Evolutionary conservation across 768 basidiomycete genomes (phyloP), one percentile per base, ranked within the genome.

Genomic region (Jaapia argillacea): DNA sequence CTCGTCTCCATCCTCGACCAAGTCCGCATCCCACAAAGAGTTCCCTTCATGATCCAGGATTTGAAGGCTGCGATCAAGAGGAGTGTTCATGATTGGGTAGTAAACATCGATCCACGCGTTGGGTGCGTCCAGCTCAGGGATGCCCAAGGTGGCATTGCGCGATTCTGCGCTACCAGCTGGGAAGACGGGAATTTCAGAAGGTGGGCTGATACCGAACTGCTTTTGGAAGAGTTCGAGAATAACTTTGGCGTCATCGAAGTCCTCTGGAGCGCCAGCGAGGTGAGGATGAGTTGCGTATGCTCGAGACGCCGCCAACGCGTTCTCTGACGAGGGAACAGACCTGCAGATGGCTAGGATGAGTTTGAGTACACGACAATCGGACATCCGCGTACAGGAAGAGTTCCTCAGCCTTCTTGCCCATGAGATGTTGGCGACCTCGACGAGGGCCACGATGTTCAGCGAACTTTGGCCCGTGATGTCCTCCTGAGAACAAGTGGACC

Each of bases 61-160:
- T 40, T 81, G 71, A 7, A 93, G 62, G 46, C 72, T 74, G 41
- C 79, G 75, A 42, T 82, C 74, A 5, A 82, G 66, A 1, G 87
- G 79, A 0, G 77, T 83, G 60, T 94, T 89, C 66, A 94, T 64
- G 33, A 91, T 69, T 1, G 93, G 91, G 60, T 85, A 94, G 60
- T 98, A 96, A 27, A 74, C 71, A 51, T 90, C 86, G 45, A 90
- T 78, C 88, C 88, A 91, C 45, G 81, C 85, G 1, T 64, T 71
- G 2, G 84, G 82, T 21, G 58, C 60, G 23, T 52, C 61, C 27
- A 71, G 63, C 4, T 64, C 64, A 4, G 62, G 54, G 33, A 77
- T 64, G 16, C 59, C 57, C 13, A 85, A 65, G 0, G 85, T 89
- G 4, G 85, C 76, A 37, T 74, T 68, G 41, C 79, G 80, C 24